phyloP scores from a whole-genome alignment of 345 rosid genomes.

The Moricandia arvensis region DNA sequence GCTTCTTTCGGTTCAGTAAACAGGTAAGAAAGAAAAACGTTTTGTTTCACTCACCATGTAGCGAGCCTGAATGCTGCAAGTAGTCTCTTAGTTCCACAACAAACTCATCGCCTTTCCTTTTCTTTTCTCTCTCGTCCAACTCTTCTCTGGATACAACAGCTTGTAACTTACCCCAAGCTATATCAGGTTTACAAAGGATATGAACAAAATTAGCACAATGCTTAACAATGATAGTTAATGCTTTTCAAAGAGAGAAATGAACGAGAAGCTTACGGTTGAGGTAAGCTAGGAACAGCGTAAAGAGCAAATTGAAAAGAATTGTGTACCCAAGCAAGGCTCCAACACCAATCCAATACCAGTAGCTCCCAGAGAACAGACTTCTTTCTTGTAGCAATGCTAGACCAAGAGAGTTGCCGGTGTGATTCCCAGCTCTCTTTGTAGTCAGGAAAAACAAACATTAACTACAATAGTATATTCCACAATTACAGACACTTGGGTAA shows the following conservation, averaged over 20 bases:
- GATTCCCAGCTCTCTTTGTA: conserved; percentile 56
- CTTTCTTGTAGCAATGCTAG: conserved; percentile 63
- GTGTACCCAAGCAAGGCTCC: conserved; percentile 93
- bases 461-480: conserved; percentile 1
- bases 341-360: conserved; percentile 98
- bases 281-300: conserved; percentile 68
- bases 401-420: conserved; percentile 52
- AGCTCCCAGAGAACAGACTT: conserved; percentile 72
- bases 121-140: conserved; percentile 76
- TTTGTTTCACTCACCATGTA: conserved; percentile 48
- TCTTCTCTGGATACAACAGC: conserved; percentile 90
- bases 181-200: conserved; percentile 5
- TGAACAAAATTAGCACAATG: conserved; percentile 4
- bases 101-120: conserved; percentile 73
- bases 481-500: conserved; percentile 1
- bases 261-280: conserved; percentile 74
- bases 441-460: conserved; percentile 8
- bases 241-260: conserved; percentile 1
- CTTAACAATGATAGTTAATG: background rate
- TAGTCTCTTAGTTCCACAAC: conserved; percentile 79
- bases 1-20: conserved; percentile 5
- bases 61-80: conserved; percentile 73
- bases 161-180: conserved; percentile 80
- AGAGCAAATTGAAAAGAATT: conserved; percentile 65
- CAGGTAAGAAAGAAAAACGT: conserved; percentile 5